Base-by-base conservation (phyloP, 805 yeast species). In the Lipomyces yamanashiensis region DNA sequence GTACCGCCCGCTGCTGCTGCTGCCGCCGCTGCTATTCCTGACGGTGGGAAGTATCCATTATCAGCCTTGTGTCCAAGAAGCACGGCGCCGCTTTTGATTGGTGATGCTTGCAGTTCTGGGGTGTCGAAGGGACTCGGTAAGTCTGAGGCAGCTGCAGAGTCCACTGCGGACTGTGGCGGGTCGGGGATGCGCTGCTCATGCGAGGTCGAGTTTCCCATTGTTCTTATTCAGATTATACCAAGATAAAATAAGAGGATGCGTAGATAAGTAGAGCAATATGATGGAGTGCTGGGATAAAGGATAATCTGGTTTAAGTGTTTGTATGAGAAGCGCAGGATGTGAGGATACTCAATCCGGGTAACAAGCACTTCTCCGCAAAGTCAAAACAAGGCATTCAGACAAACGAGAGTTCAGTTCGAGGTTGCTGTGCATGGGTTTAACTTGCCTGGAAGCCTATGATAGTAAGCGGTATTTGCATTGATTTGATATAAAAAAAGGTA, bases 121-220 rank as follows among this genome's bases (percentile, higher is more conserved):
- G 48, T 23, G 33, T 23, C 59, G 45, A 37, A n/a, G 12, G 54
- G 52, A 48, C 49, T 45, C 15, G 63, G 17, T 17, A 45, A 10
- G 13, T 23, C 33, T 19, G 64, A 55, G 34, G 59, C 47, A 3
- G 61, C 49, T 21, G 58, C 55, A n/a, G 64, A 55, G 33, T 28
- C 44, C 8, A 12, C 54, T 13, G 41, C 60, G 1, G 66, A 50
- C 51, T 37, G 59, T 21, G 63, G 40, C 10, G 62, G 50, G 15
- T 59, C 59, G 2, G 55, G 61, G 13, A 37, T 15, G n/a, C 52
- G 51, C 59, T 49, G 51, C 53, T 66, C 69, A 34, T 49, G 58
- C 15, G 69, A 66, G 23, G 69, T 28, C 7, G 69, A 66, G 58
- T 66, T 66, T 7, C 69, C 69, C 69, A 66, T 66, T 17, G 19